Evolutionary conservation across 345 rosid species (phyloP).

Genomic region (Citrus trifoliata): DNA sequence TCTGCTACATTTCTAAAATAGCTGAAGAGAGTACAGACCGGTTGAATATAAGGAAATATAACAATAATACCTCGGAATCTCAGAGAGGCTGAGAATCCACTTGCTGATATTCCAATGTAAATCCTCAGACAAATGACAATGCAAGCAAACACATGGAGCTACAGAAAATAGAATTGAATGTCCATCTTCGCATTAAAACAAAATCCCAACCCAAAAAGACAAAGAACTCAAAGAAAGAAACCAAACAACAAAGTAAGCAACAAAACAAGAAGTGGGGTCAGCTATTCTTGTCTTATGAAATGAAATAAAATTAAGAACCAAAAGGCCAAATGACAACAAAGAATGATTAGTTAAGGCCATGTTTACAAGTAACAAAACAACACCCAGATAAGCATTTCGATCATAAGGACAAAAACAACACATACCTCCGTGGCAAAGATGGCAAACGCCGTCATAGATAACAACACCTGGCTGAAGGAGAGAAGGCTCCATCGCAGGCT

Average conservation of each 20-base stretch:
- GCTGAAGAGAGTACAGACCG: background rate
- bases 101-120: background rate
- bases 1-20: background rate
- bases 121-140: background rate
- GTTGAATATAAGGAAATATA: background rate
- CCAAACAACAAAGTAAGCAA: background rate
- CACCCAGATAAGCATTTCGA: background rate
- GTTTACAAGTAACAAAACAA: background rate
- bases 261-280: background rate
- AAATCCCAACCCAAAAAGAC: background rate
- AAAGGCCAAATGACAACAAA: background rate
- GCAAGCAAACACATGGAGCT: background rate
- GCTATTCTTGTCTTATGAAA: background rate
- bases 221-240: background rate
- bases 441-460: constrained; percentile 91
- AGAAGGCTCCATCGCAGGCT: constrained; percentile 34
- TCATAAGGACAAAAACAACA: background rate
- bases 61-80: background rate
- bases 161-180: background rate
- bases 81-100: background rate
- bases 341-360: background rate
- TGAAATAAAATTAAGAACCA: background rate
- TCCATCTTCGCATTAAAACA: background rate
- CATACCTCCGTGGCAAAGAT: constrained; percentile 91
- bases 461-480: constrained; percentile 91